Evolutionary conservation across 2,329 filamentous ascomycete genomes (phyloP).

Genomic region (Dendrostoma leiphaemia): DNA sequence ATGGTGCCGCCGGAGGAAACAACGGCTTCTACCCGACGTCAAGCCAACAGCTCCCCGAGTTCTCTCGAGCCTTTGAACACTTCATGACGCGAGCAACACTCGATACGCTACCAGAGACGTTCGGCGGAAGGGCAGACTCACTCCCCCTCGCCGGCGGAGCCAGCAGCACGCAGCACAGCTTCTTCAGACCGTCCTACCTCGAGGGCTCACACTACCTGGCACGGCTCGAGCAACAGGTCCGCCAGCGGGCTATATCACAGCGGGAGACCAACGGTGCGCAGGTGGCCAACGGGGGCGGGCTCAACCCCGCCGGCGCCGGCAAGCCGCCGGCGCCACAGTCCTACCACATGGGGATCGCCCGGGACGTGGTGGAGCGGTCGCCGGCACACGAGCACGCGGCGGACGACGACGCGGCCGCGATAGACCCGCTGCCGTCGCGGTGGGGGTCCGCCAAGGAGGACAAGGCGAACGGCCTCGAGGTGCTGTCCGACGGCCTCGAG

Average conservation of each 20-base stretch:
- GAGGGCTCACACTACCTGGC: slow-evolving; percentile 74
- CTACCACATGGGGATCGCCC: slow-evolving; percentile 73
- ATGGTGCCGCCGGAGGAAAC: slow-evolving; percentile 23
- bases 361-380: slow-evolving; percentile 79
- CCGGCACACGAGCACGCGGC: slow-evolving; percentile 57
- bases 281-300: slow-evolving; percentile 48
- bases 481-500: slow-evolving; percentile 71
- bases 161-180: slow-evolving; percentile 39
- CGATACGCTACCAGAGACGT: slow-evolving; percentile 23
- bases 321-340: slow-evolving; percentile 51
- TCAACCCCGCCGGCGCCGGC: slow-evolving; percentile 42
- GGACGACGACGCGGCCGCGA: slow-evolving; percentile 49
- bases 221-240: slow-evolving; percentile 69
- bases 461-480: slow-evolving; percentile 70
- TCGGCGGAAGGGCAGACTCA: slow-evolving; percentile 13
- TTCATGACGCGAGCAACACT: slow-evolving; percentile 33
- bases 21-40: slow-evolving; percentile 26
- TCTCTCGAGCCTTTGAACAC: slow-evolving; percentile 53
- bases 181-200: slow-evolving; percentile 86
- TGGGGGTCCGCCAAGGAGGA: slow-evolving; percentile 72
- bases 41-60: slow-evolving; percentile 38
- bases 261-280: slow-evolving; percentile 44
- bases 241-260: slow-evolving; percentile 52
- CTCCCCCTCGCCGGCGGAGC: slow-evolving; percentile 11
- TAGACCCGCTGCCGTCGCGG: slow-evolving; percentile 71